Evolutionary conservation across 306 rosid species (phyloP).

Genomic region (Rosa chinensis): DNA sequence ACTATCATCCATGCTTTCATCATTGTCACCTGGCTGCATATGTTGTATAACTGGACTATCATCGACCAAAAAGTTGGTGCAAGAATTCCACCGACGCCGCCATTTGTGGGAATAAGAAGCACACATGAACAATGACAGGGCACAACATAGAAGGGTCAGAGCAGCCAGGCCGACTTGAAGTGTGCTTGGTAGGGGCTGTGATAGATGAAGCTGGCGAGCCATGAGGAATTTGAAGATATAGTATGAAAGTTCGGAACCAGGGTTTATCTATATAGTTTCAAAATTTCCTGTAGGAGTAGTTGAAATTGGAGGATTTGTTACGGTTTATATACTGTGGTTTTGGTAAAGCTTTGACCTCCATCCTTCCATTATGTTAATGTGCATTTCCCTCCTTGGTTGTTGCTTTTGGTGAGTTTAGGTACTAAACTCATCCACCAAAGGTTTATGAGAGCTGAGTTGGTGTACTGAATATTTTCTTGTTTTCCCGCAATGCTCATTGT

Average conservation of each 20-base stretch:
- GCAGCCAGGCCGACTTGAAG: slow-evolving; percentile 43
- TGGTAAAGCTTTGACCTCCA: slow-evolving; percentile 41
- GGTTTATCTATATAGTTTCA: slow-evolving; percentile 13
- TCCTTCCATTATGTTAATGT: not conserved
- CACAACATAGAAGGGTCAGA: slow-evolving; percentile 53
- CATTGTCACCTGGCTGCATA: slow-evolving; percentile 18
- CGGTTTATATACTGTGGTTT: slow-evolving; percentile 39
- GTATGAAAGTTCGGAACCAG: slow-evolving; percentile 8
- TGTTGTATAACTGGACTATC: slow-evolving; percentile 15
- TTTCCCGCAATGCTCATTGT: not conserved
- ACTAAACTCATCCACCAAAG: not conserved
- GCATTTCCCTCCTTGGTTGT: not conserved
- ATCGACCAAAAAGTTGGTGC: slow-evolving; percentile 15
- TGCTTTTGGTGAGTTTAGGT: slow-evolving; percentile 7
- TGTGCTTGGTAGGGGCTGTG: slow-evolving; percentile 30
- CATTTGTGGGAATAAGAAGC: slow-evolving; percentile 68
- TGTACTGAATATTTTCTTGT: not conserved
- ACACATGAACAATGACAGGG: slow-evolving; percentile 66
- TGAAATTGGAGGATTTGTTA: slow-evolving; percentile 55
- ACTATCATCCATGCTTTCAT: slow-evolving; percentile 3
- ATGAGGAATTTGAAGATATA: slow-evolving; percentile 33
- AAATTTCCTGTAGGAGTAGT: slow-evolving; percentile 33
- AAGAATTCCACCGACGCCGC: slow-evolving; percentile 42
- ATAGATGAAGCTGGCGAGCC: slow-evolving; percentile 59
- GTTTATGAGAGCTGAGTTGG: not conserved